Conservation (phyloP, 2,329 filamentous ascomycete genomes). For the Cordyceps javanica region DNA sequence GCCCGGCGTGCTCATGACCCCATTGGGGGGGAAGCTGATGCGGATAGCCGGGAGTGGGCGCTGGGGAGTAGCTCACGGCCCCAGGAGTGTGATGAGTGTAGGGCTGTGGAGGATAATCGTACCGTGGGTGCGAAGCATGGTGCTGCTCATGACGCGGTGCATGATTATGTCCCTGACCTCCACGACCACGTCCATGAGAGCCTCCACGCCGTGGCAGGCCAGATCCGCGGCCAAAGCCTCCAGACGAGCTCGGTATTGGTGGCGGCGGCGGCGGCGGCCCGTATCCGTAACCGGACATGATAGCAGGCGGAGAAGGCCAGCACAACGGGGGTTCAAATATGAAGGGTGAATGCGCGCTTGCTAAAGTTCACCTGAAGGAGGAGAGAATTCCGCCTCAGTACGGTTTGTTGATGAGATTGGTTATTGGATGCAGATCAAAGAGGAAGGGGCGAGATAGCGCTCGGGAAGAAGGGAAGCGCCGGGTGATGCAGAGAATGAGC, state of each 20-base stretch:
- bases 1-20: conserved; percentile 33
- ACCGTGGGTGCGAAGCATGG: conserved; percentile 30
- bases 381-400: background rate
- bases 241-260: conserved; percentile 19
- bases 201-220: conserved; percentile 17
- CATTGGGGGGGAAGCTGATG: conserved; percentile 34
- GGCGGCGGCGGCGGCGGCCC: conserved; percentile 47
- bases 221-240: conserved; percentile 35
- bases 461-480: background rate
- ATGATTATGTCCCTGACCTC: conserved; percentile 34
- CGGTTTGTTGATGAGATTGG: background rate
- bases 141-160: conserved; percentile 35
- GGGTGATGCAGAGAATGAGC: background rate
- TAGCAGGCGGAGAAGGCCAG: background rate
- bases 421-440: background rate
- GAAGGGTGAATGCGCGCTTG: background rate
- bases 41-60: conserved; percentile 31
- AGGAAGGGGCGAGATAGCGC: background rate
- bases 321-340: background rate
- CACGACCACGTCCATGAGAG: conserved; percentile 27
- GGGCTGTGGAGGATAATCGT: conserved; percentile 37
- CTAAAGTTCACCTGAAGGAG: background rate
- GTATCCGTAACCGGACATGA: conserved; percentile 48
- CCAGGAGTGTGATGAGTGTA: conserved; percentile 27
- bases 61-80: conserved; percentile 28